Conservation (phyloP, 495 filamentous ascomycete genomes). For the Xanthoparmelia taractica region DNA sequence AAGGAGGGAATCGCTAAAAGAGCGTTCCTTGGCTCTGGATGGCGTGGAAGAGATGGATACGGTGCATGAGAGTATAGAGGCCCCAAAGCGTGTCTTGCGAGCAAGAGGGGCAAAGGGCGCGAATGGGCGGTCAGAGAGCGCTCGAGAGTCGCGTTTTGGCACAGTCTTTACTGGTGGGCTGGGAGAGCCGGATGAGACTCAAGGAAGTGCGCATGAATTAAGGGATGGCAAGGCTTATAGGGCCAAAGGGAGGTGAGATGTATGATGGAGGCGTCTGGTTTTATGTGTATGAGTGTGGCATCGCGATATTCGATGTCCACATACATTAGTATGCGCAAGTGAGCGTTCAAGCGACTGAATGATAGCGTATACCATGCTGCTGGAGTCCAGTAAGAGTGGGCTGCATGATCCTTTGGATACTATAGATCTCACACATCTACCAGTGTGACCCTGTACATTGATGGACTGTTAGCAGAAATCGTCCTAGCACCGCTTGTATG, state of each 20-base stretch:
- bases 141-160: constrained; percentile 10
- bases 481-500: neutral
- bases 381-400: neutral
- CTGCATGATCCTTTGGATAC: neutral
- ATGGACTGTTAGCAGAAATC: neutral
- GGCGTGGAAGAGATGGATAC: constrained; percentile 31
- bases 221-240: constrained; percentile 2
- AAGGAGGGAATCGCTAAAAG: constrained; percentile 11
- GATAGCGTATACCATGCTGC: neutral
- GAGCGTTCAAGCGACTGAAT: neutral
- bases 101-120: constrained; percentile 7
- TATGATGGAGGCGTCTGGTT: neutral
- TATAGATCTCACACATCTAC: neutral
- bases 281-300: neutral
- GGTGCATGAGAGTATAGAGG: constrained; percentile 14
- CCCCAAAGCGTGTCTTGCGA: constrained; percentile 15
- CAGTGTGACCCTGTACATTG: neutral
- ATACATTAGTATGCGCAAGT: neutral
- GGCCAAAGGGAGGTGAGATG: neutral
- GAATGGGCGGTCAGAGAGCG: constrained; percentile 13
- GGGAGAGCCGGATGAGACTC: constrained; percentile 9
- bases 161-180: constrained; percentile 29
- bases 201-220: constrained; percentile 5
- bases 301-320: neutral
- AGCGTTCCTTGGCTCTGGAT: constrained; percentile 7